Evolutionary conservation across 2,329 filamentous ascomycete species (phyloP), one percentile per base, ranked within the genome.

Genomic region (Alternaria novae-zelandiae): DNA sequence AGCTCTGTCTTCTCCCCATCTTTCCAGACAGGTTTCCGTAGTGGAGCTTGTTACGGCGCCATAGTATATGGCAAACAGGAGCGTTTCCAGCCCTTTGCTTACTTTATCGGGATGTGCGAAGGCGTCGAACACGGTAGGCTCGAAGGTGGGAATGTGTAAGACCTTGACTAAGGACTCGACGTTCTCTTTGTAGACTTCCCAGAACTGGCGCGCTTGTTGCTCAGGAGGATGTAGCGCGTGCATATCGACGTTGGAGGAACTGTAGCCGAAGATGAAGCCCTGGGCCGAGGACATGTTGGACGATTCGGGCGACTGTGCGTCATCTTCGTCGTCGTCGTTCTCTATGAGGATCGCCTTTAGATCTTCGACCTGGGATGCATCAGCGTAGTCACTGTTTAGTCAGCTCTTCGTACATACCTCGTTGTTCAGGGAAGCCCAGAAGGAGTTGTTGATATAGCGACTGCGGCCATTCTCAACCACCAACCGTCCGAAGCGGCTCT

Each of bases 381-480:
- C 15, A 59, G 57, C 17, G 17, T n/a, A 17, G 12, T 20, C 17
- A 9, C 25, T 13, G 5, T 20, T 6, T 49, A 17, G 15, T 7
- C 10, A 41, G 10, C 2, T 17, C 2, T 28, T 26, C 25, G 11
- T n/a, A 51, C 81, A 58, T 79, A 90, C 89, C 84, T 94, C 91
- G 57, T 93, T 91, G 63, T 89, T 91, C 55, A 94, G 83, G 65
- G 87, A 91, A 20, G 90, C 88, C 90, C 90, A 93, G 72, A 94
- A 92, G 7, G 87, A 90, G 76, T 88, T 92, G 80, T 90, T 92
- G 69, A 94, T 88, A 75, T 94, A 94, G 74, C 90, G 84, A 59
- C 88, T 89, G 63, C 87, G 88, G 43, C 89, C 89, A 59, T 93
- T 90, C 65, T 90, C 90, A 36, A 93, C 81, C 1, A 94, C 89